Percentiles rank a stretch among this genome's conserved stretches.
Conservation (phyloP, 805 yeast species). For the Candida insectalens region DNA sequence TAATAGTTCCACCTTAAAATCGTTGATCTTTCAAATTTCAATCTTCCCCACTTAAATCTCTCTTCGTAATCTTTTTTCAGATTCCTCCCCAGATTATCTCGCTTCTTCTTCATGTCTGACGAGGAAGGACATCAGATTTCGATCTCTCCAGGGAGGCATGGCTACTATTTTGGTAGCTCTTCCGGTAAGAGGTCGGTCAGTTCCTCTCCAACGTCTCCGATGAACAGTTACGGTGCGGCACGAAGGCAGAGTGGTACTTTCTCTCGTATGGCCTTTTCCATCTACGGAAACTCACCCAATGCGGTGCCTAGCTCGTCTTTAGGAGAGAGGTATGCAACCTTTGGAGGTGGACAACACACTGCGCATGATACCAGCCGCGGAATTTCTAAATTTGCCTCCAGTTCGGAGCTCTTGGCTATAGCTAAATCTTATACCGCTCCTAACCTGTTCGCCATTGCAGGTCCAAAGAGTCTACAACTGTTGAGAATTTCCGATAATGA, state of each 20-base stretch:
- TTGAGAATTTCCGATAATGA: slow-evolving; percentile 24
- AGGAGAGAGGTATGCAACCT: slow-evolving; percentile 5
- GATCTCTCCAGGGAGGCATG: background rate
- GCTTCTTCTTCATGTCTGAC: background rate
- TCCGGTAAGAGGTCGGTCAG: background rate
- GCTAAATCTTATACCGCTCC: slow-evolving; percentile 25
- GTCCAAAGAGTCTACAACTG: slow-evolving; percentile 31
- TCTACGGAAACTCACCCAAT: slow-evolving; percentile 33
- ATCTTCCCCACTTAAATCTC: background rate
- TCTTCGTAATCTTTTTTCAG: background rate
- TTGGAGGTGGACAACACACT: slow-evolving; percentile 15
- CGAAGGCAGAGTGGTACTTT: slow-evolving; percentile 25
- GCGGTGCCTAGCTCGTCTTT: background rate
- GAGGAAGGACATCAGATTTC: background rate
- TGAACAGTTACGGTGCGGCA: slow-evolving; percentile 13
- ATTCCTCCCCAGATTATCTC: background rate
- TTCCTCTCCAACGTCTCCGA: slow-evolving; percentile 15
- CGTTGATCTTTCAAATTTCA: no score
- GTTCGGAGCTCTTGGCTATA: slow-evolving; percentile 25
- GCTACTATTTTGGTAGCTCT: background rate
- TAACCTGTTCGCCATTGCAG: slow-evolving; percentile 30
- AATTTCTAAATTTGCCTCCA: slow-evolving; percentile 19
- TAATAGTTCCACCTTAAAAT: background rate
- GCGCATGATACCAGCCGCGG: slow-evolving; percentile 13
- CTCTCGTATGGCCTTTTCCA: slow-evolving; percentile 51